These are phyloP conservation scores for Jatropha multifida DNA, from an alignment of 441 rosid species.

Conservation along the genomic window DNA sequence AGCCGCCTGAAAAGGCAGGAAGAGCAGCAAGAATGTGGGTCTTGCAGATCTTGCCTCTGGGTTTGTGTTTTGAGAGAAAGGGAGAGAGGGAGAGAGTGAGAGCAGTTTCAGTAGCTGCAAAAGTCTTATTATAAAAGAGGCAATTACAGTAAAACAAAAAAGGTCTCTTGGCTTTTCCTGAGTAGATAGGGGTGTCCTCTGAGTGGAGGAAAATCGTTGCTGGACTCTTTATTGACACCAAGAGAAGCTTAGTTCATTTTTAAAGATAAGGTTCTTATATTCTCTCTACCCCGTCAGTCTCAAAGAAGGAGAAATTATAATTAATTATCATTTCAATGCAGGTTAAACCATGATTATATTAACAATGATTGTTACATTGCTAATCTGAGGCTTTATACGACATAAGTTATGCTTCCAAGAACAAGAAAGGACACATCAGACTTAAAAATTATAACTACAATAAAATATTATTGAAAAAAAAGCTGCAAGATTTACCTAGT, in stretches of 20 bases:
- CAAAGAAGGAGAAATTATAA: background rate
- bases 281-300: background rate
- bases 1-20: conserved; percentile 33
- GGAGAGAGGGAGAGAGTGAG: background rate
- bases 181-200: conserved; percentile 70
- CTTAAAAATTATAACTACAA: background rate
- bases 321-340: background rate
- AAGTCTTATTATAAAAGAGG: conserved; percentile 1
- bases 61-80: conserved; percentile 16
- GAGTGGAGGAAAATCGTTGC: conserved; percentile 58
- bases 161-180: conserved; percentile 50
- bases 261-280: conserved; percentile 38
- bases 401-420: background rate
- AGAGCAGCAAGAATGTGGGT: conserved; percentile 34
- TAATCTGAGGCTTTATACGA: background rate
- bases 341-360: background rate
- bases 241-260: conserved; percentile 31
- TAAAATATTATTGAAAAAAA: background rate
- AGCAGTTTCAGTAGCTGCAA: conserved; percentile 12
- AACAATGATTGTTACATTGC: background rate
- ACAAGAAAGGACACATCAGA: background rate
- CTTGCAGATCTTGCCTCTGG: conserved; percentile 23
- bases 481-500: background rate
- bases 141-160: conserved; percentile 10
- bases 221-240: conserved; percentile 38